phyloP scores from a whole-genome alignment of 2,329 filamentous ascomycete species.

The Dryadomyces quercus-mongolicae region DNA sequence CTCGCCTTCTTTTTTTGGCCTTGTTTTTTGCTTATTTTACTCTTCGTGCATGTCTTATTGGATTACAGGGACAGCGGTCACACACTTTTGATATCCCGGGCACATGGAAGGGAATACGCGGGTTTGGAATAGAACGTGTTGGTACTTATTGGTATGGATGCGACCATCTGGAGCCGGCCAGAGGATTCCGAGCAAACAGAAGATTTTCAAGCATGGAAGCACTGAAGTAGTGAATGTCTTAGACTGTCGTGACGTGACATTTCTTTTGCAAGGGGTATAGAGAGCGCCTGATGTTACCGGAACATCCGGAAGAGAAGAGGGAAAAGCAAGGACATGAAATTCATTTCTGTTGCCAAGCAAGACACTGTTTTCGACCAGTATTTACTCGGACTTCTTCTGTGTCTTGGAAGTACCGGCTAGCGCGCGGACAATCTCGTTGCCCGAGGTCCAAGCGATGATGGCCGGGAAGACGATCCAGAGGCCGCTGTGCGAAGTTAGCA shows the following conservation, averaged over 20 bases:
- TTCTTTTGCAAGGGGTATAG: too few species aligned
- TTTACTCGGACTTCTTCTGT: conserved; percentile 23
- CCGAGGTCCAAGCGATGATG: conserved; percentile 38
- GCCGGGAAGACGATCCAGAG: conserved; percentile 41
- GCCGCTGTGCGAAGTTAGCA: conserved; percentile 28
- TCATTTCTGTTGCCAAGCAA: too few species aligned
- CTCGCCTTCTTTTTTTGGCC: neutral
- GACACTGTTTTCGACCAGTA: neutral
- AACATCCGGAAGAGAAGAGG: conserved; percentile 3
- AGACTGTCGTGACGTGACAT: too few species aligned
- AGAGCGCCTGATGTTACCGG: conserved; percentile 6
- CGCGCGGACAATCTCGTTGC: conserved; percentile 34
- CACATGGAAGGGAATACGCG: neutral
- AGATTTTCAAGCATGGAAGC: too few species aligned
- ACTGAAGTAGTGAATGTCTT: too few species aligned
- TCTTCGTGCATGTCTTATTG: neutral
- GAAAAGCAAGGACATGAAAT: neutral
- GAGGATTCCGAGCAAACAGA: too few species aligned
- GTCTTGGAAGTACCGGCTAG: conserved; percentile 21
- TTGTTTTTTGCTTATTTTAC: neutral
- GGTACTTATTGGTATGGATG: too few species aligned
- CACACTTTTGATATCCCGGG: neutral
- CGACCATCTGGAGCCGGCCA: neutral
- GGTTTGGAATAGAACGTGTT: neutral
- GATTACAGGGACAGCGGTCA: neutral